Evolutionary conservation across 2,329 filamentous ascomycete genomes (phyloP).

Genomic region (Xylariaceae sp.): DNA sequence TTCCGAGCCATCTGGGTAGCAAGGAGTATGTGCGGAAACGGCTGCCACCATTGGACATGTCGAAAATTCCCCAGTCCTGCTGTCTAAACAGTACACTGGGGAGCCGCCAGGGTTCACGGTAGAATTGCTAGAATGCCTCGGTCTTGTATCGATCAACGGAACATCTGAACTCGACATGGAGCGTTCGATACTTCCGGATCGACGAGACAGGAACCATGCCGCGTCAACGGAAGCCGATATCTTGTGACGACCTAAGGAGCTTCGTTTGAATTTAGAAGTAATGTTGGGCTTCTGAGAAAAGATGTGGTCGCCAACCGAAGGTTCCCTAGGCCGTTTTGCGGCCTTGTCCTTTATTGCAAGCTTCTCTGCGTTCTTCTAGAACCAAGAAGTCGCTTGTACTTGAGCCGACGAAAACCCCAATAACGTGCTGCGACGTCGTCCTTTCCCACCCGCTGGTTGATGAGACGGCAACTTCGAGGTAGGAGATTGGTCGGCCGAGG

Average conservation of each 20-base stretch:
- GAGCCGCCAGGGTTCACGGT: neutral
- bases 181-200: conserved; percentile 15
- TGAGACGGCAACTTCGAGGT: conserved; percentile 8
- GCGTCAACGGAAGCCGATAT: conserved; percentile 22
- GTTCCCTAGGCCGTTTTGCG: conserved; percentile 12
- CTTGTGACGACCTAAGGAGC: conserved; percentile 26
- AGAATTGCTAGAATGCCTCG: conserved; percentile 10
- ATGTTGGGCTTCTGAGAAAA: conserved; percentile 18
- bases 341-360: conserved; percentile 13
- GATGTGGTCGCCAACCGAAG: conserved; percentile 21
- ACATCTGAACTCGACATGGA: conserved; percentile 27
- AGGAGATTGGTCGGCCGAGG: conserved; percentile 6
- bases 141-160: conserved; percentile 19
- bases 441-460: conserved; percentile 18
- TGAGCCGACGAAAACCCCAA: conserved; percentile 20
- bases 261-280: conserved; percentile 24
- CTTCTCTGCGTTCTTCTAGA: conserved; percentile 23
- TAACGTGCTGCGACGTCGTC: conserved; percentile 23
- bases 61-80: conserved; percentile 7
- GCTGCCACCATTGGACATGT: neutral
- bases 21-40: conserved; percentile 6
- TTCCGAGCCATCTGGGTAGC: conserved; percentile 5
- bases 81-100: conserved; percentile 5
- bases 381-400: conserved; percentile 17
- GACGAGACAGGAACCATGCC: conserved; percentile 16